A percentile compares a stretch with the other conserved stretches of the same genome.
These are phyloP conservation scores for Eleusine coracana DNA, from an alignment of 176 grass and related monocot species.

Conservation along the genomic window DNA sequence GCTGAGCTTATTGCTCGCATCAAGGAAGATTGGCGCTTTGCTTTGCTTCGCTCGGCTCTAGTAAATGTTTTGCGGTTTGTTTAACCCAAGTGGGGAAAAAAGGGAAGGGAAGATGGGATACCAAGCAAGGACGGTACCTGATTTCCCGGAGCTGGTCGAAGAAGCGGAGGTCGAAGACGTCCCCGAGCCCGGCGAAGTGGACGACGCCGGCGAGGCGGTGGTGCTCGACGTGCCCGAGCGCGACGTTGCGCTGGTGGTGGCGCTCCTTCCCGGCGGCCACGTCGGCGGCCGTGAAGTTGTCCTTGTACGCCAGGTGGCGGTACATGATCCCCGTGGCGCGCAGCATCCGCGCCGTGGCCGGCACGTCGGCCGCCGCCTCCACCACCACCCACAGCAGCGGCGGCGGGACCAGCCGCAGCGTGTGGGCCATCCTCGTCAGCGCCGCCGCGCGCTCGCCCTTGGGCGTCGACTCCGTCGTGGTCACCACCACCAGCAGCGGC, in stretches of 20 bases:
- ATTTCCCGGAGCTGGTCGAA: constrained; percentile 79
- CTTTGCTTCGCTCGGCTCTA: background rate
- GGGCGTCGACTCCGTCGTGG: constrained; percentile 67
- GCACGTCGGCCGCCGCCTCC: constrained; percentile 54
- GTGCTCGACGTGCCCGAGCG: constrained; percentile 82
- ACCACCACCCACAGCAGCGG: constrained; percentile 96
- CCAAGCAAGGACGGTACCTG: constrained; percentile 45
- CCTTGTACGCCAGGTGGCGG: constrained; percentile 85
- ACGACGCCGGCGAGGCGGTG: constrained; percentile 76
- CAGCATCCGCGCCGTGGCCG: constrained; percentile 61
- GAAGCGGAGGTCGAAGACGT: constrained; percentile 68
- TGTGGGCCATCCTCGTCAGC: constrained; percentile 76
- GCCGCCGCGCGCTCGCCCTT: constrained; percentile 46
- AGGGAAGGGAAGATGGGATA: background rate
- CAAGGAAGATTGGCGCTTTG: constrained; percentile 33
- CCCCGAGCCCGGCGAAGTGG: constrained; percentile 65
- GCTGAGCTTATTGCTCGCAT: constrained; percentile 26
- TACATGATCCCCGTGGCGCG: constrained; percentile 83
- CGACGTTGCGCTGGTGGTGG: constrained; percentile 88
- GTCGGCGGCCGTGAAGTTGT: constrained; percentile 78
- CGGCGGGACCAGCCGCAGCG: constrained; percentile 59
- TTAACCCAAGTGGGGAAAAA: background rate
- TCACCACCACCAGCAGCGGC: constrained; percentile 70
- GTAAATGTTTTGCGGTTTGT: background rate
- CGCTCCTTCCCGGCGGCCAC: constrained; percentile 54